Conservation (phyloP, 2,329 filamentous ascomycete genomes). For the Colletotrichum acutatum region DNA sequence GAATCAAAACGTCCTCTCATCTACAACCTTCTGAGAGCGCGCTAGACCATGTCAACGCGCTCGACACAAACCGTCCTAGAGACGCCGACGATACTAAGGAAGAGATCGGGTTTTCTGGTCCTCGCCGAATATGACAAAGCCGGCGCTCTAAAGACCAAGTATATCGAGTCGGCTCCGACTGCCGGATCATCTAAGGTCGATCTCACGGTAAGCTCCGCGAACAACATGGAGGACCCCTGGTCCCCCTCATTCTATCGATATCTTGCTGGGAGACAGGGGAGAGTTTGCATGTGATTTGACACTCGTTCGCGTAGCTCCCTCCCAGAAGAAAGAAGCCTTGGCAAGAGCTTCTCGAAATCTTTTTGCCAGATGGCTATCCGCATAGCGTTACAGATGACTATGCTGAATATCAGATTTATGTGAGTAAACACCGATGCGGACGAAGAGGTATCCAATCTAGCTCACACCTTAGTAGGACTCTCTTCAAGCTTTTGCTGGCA, state of each 20-base stretch:
- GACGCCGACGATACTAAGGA: neutral
- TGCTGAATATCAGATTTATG: constrained; percentile 30
- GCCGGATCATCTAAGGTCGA: constrained; percentile 21
- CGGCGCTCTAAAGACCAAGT: constrained; percentile 28
- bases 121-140: constrained; percentile 29
- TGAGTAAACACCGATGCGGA: neutral
- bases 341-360: constrained; percentile 23
- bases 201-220: constrained; percentile 17
- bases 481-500: constrained; percentile 29
- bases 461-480: constrained; percentile 17
- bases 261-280: neutral
- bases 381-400: constrained; percentile 34
- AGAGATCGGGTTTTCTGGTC: neutral
- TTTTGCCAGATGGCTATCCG: constrained; percentile 29
- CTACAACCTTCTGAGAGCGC: neutral
- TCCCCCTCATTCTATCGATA: neutral
- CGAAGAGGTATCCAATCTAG: neutral
- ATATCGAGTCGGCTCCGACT: constrained; percentile 23
- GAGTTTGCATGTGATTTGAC: constrained; percentile 18
- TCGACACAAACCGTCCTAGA: constrained; percentile 19
- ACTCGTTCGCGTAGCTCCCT: constrained; percentile 3
- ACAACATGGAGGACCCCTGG: neutral
- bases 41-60: constrained; percentile 1
- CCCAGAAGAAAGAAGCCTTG: constrained; percentile 24
- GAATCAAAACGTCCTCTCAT: neutral